Base-by-base conservation (phyloP, 139 green algal species). In the Volvox reticuliferus region DNA sequence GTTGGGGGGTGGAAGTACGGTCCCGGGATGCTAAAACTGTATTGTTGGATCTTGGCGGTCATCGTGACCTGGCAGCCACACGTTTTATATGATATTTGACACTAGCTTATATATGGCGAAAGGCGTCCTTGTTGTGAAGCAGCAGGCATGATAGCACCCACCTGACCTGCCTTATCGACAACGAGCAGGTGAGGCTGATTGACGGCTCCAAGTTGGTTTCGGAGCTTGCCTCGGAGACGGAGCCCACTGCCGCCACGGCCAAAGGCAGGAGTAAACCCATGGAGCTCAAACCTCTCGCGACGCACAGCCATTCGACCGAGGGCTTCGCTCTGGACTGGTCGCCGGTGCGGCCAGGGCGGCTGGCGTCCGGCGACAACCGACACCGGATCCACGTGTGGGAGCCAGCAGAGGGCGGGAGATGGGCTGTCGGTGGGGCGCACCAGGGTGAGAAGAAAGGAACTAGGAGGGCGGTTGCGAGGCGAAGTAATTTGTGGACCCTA, bases 301-400 rank as follows among this genome's bases (percentile, higher is more conserved):
- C 22, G 0, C 94, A 97, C 92, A 82, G 62, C 0, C 96, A 98
- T 90, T 69, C 88, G n/a, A 91, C 85, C 17, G 98, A 99, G 95
- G 98, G 98, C 33, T 99, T 95, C 92, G 97, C 96, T 0, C 76
- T 99, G 55, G 97, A 98, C 94, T 99, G 97, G 97, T 98, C 94
- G 18, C 82, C 81, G 0, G 79, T 96, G 16, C 94, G 90, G 37
- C 79, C 91, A 20, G 98, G 97, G 21, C 92, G 96, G 12, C 93
- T 99, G 77, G 97, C 95, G 12, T 95, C 87, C 0, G 97, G 96
- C 13, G 97, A 98, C 90, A 97, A 95, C 94, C 93, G 88, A 33
- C 87, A 91, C 33, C 90, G 93, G 28, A 96, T 99, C 35, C 95
- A 98, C 91, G 90, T 99, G 78, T 99, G 98, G 97, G 96, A 98